Conservation (phyloP, 169 alveolate species). For the Plasmodium malariae region DNA sequence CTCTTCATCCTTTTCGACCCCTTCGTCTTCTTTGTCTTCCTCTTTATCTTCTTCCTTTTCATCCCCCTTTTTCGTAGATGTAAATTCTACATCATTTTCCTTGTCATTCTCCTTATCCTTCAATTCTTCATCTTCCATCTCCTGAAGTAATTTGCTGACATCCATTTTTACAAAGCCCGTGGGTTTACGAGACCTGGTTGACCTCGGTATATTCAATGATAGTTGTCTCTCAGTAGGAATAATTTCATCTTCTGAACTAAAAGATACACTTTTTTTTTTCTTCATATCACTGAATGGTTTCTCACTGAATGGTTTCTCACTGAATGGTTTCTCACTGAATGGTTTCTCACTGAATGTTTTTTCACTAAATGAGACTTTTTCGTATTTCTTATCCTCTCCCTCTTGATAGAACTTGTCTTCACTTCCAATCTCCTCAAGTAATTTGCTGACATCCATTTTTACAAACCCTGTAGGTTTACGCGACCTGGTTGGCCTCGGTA, state of each 20-base stretch:
- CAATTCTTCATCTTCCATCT: neutral
- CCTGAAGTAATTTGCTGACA: slow-evolving; percentile 26
- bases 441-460: slow-evolving; percentile 30
- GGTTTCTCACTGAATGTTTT: neutral
- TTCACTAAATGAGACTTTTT: neutral
- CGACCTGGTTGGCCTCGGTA: slow-evolving; percentile 32
- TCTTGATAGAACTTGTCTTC: slow-evolving; percentile 17
- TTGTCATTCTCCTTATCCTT: neutral
- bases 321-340: neutral
- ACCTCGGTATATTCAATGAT: slow-evolving; percentile 15
- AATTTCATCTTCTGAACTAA: slow-evolving; percentile 36
- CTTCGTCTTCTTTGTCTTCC: neutral
- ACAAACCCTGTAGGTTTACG: slow-evolving; percentile 58
- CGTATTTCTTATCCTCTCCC: neutral
- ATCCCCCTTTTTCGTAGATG: neutral
- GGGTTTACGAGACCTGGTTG: slow-evolving; percentile 62
- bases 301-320: neutral
- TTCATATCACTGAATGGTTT: neutral
- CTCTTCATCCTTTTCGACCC: neutral
- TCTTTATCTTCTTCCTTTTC: neutral
- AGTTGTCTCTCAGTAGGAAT: slow-evolving; percentile 21
- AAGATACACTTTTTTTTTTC: slow-evolving; percentile 28
- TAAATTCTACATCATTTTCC: neutral
- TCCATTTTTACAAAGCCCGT: slow-evolving; percentile 63
- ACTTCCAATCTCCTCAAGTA: slow-evolving; percentile 35